Evolutionary conservation across 345 rosid genomes (phyloP).

Genomic region (Linum usitatissimum): DNA sequence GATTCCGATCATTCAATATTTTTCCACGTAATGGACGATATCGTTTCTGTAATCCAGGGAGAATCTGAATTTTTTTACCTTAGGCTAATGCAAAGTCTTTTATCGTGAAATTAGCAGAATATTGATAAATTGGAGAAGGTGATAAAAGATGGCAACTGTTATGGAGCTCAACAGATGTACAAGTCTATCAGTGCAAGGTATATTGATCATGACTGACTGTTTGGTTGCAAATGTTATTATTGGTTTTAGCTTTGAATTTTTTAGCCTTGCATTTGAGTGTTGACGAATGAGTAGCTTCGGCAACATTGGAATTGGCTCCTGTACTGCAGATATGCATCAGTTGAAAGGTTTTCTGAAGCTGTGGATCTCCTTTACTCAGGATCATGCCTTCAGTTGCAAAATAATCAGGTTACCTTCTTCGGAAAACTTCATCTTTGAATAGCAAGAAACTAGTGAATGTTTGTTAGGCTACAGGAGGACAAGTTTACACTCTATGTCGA

Average conservation of each 20-base stretch:
- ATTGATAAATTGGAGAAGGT: slow-evolving; percentile 67
- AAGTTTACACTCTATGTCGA: background rate
- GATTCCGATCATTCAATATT: background rate
- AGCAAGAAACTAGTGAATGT: background rate
- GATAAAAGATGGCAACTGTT: slow-evolving; percentile 64
- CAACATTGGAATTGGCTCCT: too few species aligned
- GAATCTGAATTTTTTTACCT: background rate
- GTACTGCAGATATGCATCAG: slow-evolving; percentile 56
- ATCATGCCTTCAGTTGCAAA: slow-evolving; percentile 65
- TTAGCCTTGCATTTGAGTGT: too few species aligned
- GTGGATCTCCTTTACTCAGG: slow-evolving; percentile 74
- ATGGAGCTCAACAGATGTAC: slow-evolving; percentile 98
- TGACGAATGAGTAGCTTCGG: too few species aligned
- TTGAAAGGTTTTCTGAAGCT: slow-evolving; percentile 76
- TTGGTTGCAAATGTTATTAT: background rate
- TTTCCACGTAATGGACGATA: background rate
- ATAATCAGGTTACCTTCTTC: slow-evolving; percentile 49
- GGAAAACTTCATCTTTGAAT: background rate
- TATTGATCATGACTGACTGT: too few species aligned
- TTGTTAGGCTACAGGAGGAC: background rate
- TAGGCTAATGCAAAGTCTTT: background rate
- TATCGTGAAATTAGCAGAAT: slow-evolving; percentile 33
- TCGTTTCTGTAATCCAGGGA: background rate
- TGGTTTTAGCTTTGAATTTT: background rate
- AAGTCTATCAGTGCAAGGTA: slow-evolving; percentile 86